Conservation (phyloP, 2,329 filamentous ascomycete genomes). For the Fusarium burgessii region DNA sequence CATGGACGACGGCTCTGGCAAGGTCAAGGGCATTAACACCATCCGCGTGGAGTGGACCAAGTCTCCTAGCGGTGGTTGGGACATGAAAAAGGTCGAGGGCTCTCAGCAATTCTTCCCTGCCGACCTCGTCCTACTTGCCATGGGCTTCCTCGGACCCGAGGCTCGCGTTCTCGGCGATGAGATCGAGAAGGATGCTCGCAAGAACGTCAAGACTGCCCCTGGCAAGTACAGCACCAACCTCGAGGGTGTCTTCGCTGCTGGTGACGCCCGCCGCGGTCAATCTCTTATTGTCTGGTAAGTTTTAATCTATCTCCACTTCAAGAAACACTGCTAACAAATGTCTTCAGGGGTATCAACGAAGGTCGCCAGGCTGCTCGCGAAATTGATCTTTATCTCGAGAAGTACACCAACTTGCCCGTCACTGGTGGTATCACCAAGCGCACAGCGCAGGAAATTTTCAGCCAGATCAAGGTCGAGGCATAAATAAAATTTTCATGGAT, state of each 20-base stretch:
- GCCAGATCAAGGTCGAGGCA: slow-evolving; percentile 40
- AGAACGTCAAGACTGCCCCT: slow-evolving; percentile 94
- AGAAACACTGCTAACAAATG: slow-evolving; percentile 8
- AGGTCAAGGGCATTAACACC: slow-evolving; percentile 96
- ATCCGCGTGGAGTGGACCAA: slow-evolving; percentile 97
- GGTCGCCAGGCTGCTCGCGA: slow-evolving; percentile 93
- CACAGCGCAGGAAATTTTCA: slow-evolving; percentile 77
- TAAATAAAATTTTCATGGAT: slow-evolving; percentile 19
- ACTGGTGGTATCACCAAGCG: slow-evolving; percentile 94
- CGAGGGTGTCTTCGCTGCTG: slow-evolving; percentile 90
- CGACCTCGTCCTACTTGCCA: slow-evolving; percentile 91
- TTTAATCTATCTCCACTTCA: not conserved
- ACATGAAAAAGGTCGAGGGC: slow-evolving; percentile 97
- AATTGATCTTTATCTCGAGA: slow-evolving; percentile 88
- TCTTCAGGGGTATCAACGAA: slow-evolving; percentile 89
- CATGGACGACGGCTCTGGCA: slow-evolving; percentile 86
- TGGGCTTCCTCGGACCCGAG: slow-evolving; percentile 97
- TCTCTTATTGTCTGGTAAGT: slow-evolving; percentile 94
- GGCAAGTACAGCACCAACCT: slow-evolving; percentile 92
- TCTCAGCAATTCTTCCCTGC: slow-evolving; percentile 97
- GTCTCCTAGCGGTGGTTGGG: slow-evolving; percentile 89
- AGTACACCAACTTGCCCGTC: slow-evolving; percentile 83
- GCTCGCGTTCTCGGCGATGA: slow-evolving; percentile 87
- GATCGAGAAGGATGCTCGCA: slow-evolving; percentile 90
- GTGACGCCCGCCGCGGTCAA: slow-evolving; percentile 94